These are phyloP conservation scores for Glycine soja DNA, from an alignment of 306 rosid genomes.

Conservation along the genomic window DNA sequence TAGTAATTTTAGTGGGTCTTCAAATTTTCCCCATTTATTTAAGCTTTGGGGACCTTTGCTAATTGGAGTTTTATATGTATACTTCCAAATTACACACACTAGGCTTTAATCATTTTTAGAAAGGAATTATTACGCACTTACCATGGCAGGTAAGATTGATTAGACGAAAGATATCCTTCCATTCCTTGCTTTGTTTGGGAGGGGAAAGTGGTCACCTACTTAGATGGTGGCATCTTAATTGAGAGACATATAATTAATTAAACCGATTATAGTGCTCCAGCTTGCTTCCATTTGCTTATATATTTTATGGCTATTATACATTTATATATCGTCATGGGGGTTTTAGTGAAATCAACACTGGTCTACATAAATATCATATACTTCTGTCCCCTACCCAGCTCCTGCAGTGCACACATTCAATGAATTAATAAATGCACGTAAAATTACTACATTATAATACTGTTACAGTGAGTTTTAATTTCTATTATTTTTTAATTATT, in stretches of 20 bases:
- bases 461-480: neutral
- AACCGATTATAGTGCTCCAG: neutral
- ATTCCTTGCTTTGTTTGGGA: neutral
- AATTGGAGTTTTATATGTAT: constrained; percentile 9
- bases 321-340: neutral
- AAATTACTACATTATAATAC: neutral
- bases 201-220: neutral
- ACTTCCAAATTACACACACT: constrained; percentile 33
- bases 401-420: neutral
- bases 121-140: constrained; percentile 14
- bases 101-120: neutral
- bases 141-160: constrained; percentile 2
- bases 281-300: constrained; percentile 4
- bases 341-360: constrained; percentile 5
- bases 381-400: neutral
- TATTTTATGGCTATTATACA: neutral
- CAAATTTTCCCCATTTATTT: neutral
- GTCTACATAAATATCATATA: neutral
- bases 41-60: neutral
- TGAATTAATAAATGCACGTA: neutral
- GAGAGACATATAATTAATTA: neutral
- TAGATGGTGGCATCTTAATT: neutral
- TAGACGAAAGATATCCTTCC: neutral
- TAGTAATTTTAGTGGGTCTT: constrained; percentile 4
- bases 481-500: neutral